phyloP scores from a whole-genome alignment of 2,329 filamentous ascomycete genomes.

The Rutstroemia sp. region DNA sequence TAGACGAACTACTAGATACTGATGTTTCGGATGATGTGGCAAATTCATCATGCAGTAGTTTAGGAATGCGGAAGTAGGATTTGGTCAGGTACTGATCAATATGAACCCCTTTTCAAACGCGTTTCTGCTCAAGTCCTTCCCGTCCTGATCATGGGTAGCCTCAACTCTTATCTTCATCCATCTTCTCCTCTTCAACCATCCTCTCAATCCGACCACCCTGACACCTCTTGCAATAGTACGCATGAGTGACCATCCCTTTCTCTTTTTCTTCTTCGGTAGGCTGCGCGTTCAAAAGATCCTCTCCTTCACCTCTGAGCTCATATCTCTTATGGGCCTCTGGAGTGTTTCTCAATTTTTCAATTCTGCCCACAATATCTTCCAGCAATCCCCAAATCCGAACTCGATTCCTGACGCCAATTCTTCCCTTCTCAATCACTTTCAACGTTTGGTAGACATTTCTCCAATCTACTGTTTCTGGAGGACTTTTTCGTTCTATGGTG shows the following conservation, averaged over 20 bases:
- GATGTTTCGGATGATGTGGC: too few species aligned
- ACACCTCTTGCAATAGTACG: neutral
- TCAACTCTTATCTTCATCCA: neutral
- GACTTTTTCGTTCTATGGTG: neutral
- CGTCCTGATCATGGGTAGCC: neutral
- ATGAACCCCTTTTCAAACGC: too few species aligned
- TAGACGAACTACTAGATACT: too few species aligned
- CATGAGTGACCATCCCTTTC: neutral
- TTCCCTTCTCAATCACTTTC: slow-evolving; percentile 4
- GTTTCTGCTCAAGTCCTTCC: neutral
- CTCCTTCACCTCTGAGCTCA: neutral
- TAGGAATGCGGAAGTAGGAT: too few species aligned
- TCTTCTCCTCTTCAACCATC: neutral
- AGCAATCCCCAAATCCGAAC: slow-evolving; percentile 4
- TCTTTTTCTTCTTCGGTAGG: neutral
- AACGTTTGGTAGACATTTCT: slow-evolving; percentile 5
- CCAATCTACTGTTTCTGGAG: slow-evolving; percentile 5
- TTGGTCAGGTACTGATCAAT: too few species aligned
- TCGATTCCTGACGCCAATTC: slow-evolving; percentile 7
- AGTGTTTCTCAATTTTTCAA: slow-evolving; percentile 2
- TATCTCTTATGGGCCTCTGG: neutral
- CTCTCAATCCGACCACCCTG: neutral
- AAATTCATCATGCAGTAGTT: too few species aligned
- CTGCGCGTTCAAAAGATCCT: neutral
- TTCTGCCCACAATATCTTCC: slow-evolving; percentile 6